A percentile compares a stretch with the other conserved stretches of the same genome.
Conservation (phyloP, 2,329 filamentous ascomycete species). For the Ilyonectria sp. region DNA sequence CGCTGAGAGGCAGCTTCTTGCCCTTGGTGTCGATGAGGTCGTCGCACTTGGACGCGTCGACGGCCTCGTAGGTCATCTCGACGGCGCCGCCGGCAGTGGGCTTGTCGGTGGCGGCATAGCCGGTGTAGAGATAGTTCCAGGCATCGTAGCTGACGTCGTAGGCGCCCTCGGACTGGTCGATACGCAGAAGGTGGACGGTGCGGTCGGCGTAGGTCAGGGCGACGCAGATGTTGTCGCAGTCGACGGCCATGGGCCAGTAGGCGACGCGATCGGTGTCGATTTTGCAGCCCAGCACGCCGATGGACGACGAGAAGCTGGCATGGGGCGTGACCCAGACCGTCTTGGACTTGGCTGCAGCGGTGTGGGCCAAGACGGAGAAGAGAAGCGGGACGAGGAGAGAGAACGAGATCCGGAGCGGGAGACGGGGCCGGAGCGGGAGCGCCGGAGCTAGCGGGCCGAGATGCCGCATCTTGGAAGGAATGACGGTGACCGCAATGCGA, state of each 20-base stretch:
- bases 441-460: slow-evolving; percentile 1
- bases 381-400: slow-evolving; percentile 16
- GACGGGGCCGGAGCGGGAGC: slow-evolving; percentile 6
- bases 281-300: slow-evolving; percentile 74
- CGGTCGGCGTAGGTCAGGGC: slow-evolving; percentile 65
- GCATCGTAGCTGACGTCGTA: slow-evolving; percentile 74
- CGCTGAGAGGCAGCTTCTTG: slow-evolving; percentile 59
- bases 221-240: slow-evolving; percentile 71
- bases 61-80: slow-evolving; percentile 63
- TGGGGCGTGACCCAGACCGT: slow-evolving; percentile 65
- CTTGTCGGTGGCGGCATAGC: slow-evolving; percentile 60
- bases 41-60: slow-evolving; percentile 62
- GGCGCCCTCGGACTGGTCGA: slow-evolving; percentile 71
- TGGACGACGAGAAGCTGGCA: slow-evolving; percentile 69
- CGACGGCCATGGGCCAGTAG: slow-evolving; percentile 71
- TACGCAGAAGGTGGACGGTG: slow-evolving; percentile 70
- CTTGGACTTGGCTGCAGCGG: slow-evolving; percentile 23
- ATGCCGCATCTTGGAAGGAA: slow-evolving; percentile 29
- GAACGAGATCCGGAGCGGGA: background rate
- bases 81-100: slow-evolving; percentile 64
- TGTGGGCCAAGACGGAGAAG: slow-evolving; percentile 15
- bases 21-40: slow-evolving; percentile 62
- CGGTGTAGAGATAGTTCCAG: slow-evolving; percentile 72
- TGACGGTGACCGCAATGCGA: slow-evolving; percentile 17
- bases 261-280: slow-evolving; percentile 73